These are phyloP conservation scores for Talaromyces ruber DNA, from an alignment of 495 filamentous ascomycete genomes.

Conservation along the genomic window DNA sequence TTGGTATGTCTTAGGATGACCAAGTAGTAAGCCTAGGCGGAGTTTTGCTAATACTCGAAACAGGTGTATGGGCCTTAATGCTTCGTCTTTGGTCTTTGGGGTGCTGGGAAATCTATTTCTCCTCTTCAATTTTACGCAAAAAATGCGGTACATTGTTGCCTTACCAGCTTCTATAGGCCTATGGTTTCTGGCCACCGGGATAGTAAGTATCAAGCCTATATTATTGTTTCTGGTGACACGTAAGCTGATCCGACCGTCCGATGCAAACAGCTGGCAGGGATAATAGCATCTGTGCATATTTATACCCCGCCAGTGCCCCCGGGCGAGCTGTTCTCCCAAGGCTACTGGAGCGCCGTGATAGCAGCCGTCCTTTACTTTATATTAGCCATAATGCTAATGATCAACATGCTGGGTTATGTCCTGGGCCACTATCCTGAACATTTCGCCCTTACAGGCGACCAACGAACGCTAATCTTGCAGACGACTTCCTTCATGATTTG, in stretches of 20 bases:
- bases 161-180: conserved; percentile 58
- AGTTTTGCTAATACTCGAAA: conserved; percentile 1
- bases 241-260: not conserved
- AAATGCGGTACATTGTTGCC: conserved; percentile 70
- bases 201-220: conserved; percentile 39
- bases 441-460: conserved; percentile 64
- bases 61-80: conserved; percentile 51
- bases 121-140: conserved; percentile 76
- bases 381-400: conserved; percentile 53
- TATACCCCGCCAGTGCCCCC: conserved; percentile 51
- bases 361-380: conserved; percentile 59
- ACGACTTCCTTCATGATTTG: conserved; percentile 55
- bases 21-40: not conserved
- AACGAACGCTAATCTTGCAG: conserved; percentile 58
- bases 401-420: conserved; percentile 75
- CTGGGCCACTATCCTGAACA: conserved; percentile 69
- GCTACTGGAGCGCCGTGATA: conserved; percentile 70
- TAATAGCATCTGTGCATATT: conserved; percentile 50
- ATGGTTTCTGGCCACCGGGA: conserved; percentile 58
- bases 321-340: conserved; percentile 58
- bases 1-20: conserved; percentile 30
- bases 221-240: not conserved
- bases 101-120: conserved; percentile 64
- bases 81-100: conserved; percentile 54
- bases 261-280: conserved; percentile 46